Evolutionary conservation across 345 rosid species (phyloP), one percentile per base, ranked within the genome.

Genomic region (Hirschfeldia incana): DNA sequence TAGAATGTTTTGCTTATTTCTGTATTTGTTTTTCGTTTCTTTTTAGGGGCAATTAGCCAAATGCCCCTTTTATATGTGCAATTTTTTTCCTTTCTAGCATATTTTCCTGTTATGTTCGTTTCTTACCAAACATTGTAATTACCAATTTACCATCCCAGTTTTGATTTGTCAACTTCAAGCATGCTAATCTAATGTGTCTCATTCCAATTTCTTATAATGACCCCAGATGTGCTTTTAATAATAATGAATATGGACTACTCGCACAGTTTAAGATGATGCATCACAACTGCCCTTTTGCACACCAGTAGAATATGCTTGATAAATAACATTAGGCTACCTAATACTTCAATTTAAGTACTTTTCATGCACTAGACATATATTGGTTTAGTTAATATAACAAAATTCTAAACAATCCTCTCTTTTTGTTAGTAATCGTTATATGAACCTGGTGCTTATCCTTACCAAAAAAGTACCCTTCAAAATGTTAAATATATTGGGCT

Each of bases 241-340:
- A 21, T 21, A 21, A 21, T 36, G 8, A 39, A 39, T 39, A 9
- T 9, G 4, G 46, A 39, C 12, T 39, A 39, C 4, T 39, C 46
- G 10, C 12, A 39, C 10, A 21, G 17, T 53, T 70, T 12, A 62
- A 28, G 21, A 21, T 21, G 21, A 69, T 33, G 70, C 13, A 13
- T 71, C 66, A 64, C 72, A 37, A 65, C 57, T 78, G 78, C 64
- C 82, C 51, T 73, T 78, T 73, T 67, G 74, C 65, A 67, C 16
- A 26, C 51, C 67, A 80, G 32, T 53, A 42, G 75, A 67, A n/a
- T 73, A 8, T 74, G 69, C 62, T 10, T 65, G 67, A 8, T 30
- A 68, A 68, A 60, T 6, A 64, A 64, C 67, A 80, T 80, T 75
- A 75, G 83, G 72, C 62, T 75, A 75, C 83, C 79, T 80, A 80